Conservation (phyloP, 1,139 yeast species). For the Candida buenavistaensis region DNA sequence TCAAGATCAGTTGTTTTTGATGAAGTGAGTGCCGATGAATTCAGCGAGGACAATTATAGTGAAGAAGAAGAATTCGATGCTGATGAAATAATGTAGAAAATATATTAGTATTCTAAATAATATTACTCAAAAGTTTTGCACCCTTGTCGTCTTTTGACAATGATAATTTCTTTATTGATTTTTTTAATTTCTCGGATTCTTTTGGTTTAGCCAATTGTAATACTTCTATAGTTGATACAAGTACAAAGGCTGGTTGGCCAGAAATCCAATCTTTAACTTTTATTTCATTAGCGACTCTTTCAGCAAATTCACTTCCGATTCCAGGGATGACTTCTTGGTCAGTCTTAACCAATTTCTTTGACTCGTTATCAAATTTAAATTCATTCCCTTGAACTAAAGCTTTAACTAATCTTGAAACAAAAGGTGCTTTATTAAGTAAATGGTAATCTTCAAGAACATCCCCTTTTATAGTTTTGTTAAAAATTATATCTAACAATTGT, state of each 20-base stretch:
- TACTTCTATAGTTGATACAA: conserved; percentile 69
- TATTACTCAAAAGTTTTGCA: conserved; percentile 60
- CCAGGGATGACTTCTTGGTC: conserved; percentile 46
- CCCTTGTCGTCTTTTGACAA: conserved; percentile 69
- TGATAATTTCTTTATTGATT: conserved; percentile 54
- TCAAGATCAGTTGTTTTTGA: conserved; percentile 12
- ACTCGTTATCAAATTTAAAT: conserved; percentile 64
- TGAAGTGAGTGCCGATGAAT: conserved; percentile 16
- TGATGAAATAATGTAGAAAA: conserved; percentile 18
- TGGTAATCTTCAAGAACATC: conserved; percentile 70
- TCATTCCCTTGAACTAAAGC: conserved; percentile 73
- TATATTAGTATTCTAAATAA: conserved; percentile 11
- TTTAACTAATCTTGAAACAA: conserved; percentile 75
- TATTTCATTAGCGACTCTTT: conserved; percentile 50
- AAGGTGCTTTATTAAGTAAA: conserved; percentile 65
- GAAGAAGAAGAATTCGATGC: conserved; percentile 30
- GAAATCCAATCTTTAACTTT: conserved; percentile 67
- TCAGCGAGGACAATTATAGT: conserved; percentile 21
- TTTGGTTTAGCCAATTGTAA: conserved; percentile 32
- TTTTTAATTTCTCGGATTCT: conserved; percentile 47
- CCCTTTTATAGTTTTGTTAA: conserved; percentile 59
- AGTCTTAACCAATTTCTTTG: conserved; percentile 51
- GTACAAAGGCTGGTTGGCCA: conserved; percentile 78
- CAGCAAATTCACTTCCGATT: conserved; percentile 67
- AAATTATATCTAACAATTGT: conserved; percentile 53